These are phyloP conservation scores for Alternaria triticina DNA, from an alignment of 2,329 filamentous ascomycete genomes.

Conservation along the genomic window DNA sequence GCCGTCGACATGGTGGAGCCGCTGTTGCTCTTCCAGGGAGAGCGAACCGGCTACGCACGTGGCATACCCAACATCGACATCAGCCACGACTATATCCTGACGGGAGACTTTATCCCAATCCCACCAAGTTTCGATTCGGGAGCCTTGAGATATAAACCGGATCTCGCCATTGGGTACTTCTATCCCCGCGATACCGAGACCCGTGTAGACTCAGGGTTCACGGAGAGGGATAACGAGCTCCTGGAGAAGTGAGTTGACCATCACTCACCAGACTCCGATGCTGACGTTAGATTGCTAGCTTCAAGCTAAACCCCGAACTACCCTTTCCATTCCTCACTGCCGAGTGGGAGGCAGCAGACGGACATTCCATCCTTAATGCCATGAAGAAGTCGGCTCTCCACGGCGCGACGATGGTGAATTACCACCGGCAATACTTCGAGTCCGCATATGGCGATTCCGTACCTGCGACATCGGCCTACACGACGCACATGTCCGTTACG, in stretches of 20 bases:
- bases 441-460: not conserved
- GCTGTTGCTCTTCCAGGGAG: not conserved
- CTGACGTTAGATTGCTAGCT: not conserved
- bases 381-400: not conserved
- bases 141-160: not conserved
- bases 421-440: not conserved
- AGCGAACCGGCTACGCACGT: not conserved
- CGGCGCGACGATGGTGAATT: not conserved
- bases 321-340: not conserved
- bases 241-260: not conserved
- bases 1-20: not conserved
- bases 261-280: not conserved
- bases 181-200: not conserved
- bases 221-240: not conserved
- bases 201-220: not conserved
- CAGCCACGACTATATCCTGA: not conserved
- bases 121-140: not conserved
- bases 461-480: not conserved
- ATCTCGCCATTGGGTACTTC: not conserved
- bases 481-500: not conserved
- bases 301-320: not conserved
- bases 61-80: not conserved
- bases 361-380: not conserved
- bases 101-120: not conserved
- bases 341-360: not conserved